phyloP scores from a whole-genome alignment of 176 grass and related monocot genomes.

The Phyllostachys edulis region DNA sequence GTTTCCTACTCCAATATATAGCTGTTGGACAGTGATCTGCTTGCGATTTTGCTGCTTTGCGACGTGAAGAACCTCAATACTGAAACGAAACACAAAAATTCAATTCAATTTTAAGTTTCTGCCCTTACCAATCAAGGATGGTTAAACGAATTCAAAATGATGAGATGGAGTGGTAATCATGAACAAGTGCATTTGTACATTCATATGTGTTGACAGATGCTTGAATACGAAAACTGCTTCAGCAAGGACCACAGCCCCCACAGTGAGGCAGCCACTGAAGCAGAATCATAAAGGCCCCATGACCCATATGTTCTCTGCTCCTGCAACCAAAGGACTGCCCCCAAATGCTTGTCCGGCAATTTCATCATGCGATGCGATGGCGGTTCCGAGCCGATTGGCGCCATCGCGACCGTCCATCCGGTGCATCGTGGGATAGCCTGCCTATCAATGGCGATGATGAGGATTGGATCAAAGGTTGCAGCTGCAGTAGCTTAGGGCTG shows the following conservation, averaged over 20 bases:
- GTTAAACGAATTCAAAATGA: not conserved
- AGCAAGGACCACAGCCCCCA: constrained; percentile 1
- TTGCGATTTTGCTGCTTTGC: not conserved
- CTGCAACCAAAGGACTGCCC: constrained; percentile 15
- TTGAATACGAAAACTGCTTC: constrained; percentile 4
- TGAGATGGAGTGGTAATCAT: not conserved
- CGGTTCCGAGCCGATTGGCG: not conserved
- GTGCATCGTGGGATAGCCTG: not conserved
- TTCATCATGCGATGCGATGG: not conserved
- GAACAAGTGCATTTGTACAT: not conserved
- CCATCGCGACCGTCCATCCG: not conserved
- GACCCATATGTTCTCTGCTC: constrained; percentile 11
- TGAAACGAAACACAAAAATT: not conserved
- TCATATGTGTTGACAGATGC: not conserved
- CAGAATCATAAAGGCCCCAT: constrained; percentile 22
- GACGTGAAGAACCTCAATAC: not conserved
- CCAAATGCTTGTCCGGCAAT: not conserved
- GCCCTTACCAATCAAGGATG: not conserved
- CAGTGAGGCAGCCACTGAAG: not conserved
- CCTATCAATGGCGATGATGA: not conserved
- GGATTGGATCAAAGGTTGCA: not conserved
- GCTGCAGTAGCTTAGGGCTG: not conserved
- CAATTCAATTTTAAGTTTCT: not conserved
- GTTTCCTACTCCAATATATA: not conserved
- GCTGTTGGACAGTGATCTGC: not conserved